Conservation (phyloP, 257 asterid genomes). For the Ballota nigra region DNA sequence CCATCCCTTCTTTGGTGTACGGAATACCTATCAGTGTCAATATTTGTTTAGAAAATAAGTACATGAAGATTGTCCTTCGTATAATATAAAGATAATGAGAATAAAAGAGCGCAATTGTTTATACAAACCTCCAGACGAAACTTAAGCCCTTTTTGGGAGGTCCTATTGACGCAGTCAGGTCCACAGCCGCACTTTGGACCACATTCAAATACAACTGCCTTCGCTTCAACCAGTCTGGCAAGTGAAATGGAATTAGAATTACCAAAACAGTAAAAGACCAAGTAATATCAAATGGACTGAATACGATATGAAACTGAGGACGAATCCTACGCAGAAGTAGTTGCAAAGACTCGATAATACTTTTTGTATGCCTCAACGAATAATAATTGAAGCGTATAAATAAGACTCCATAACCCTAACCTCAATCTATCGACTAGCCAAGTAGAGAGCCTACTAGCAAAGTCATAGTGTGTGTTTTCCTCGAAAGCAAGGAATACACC, state of each 20-base stretch:
- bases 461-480: too few relatives aligned
- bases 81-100: neutral
- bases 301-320: too few relatives aligned
- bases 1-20: constrained; percentile 88
- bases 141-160: constrained; percentile 52
- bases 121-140: constrained; percentile 66
- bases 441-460: too few relatives aligned
- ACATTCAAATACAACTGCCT: constrained; percentile 79
- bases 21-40: constrained; percentile 52
- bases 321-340: neutral
- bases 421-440: too few relatives aligned
- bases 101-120: neutral
- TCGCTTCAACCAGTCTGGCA: constrained; percentile 60
- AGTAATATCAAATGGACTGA: neutral
- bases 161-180: constrained; percentile 60
- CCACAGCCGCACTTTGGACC: constrained; percentile 81
- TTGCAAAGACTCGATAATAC: neutral
- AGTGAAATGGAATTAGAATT: constrained; percentile 6
- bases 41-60: neutral
- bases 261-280: neutral
- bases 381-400: too few relatives aligned
- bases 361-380: neutral
- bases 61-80: neutral
- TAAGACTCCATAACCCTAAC: too few relatives aligned
- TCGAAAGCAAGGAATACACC: too few relatives aligned